Conservation (phyloP, 805 yeast genomes). For the Metschnikowia arizonensis region DNA sequence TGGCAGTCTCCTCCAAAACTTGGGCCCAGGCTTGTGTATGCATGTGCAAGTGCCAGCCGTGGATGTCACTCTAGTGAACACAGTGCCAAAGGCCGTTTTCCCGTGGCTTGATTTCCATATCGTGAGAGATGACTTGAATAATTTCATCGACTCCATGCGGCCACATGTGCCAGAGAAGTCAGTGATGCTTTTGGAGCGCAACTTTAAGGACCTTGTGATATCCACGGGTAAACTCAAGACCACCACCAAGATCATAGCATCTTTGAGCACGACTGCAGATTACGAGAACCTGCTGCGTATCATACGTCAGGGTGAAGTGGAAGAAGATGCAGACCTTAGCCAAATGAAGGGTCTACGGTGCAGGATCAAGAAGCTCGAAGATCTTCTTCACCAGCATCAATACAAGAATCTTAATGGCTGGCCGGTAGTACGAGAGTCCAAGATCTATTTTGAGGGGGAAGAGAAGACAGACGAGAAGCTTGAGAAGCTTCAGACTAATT, state of each 20-base stretch:
- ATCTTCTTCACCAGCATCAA: slow-evolving; percentile 69
- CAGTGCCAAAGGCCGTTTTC: slow-evolving; percentile 11
- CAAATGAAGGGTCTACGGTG: slow-evolving; percentile 60
- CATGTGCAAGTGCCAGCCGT: slow-evolving; percentile 23
- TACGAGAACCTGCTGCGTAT: slow-evolving; percentile 15
- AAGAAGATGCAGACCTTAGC: slow-evolving; percentile 28
- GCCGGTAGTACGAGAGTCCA: slow-evolving; percentile 28
- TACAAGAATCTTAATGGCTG: slow-evolving; percentile 48
- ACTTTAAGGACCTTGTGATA: slow-evolving; percentile 43
- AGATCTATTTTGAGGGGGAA: background rate
- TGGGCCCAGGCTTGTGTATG: slow-evolving; percentile 15
- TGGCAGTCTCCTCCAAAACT: slow-evolving; percentile 35
- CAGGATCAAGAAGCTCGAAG: slow-evolving; percentile 74
- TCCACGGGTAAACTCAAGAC: slow-evolving; percentile 36
- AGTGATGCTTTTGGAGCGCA: slow-evolving; percentile 38
- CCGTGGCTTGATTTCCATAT: slow-evolving; percentile 36
- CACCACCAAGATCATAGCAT: slow-evolving; percentile 29
- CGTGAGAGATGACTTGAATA: slow-evolving; percentile 31
- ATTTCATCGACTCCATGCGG: slow-evolving; percentile 28
- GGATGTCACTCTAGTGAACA: slow-evolving; percentile 17
- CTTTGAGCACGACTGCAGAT: slow-evolving; percentile 16
- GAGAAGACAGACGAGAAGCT: too few species aligned
- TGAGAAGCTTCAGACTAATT: background rate
- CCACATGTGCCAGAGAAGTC: slow-evolving; percentile 28
- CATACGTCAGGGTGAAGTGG: slow-evolving; percentile 10